A percentile compares a stretch with the other conserved stretches of the same genome.
These are phyloP conservation scores for Volvox reticuliferus DNA, from an alignment of 139 green algal genomes.

Conservation along the genomic window DNA sequence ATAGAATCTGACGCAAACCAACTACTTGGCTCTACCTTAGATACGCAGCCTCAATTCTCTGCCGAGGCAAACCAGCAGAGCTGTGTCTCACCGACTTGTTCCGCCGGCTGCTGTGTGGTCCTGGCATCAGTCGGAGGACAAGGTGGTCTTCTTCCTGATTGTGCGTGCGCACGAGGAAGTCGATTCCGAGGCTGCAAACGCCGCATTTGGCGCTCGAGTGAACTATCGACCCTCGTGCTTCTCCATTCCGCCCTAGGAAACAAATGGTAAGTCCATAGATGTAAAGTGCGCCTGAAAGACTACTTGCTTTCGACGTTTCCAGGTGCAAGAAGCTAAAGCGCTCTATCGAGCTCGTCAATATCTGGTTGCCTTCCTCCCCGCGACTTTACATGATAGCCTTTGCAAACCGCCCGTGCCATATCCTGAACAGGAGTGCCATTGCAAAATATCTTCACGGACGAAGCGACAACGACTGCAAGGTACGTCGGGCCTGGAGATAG, in stretches of 20 bases:
- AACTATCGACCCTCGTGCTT: not conserved
- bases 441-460: constrained; percentile 17
- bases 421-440: not conserved
- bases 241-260: constrained; percentile 11
- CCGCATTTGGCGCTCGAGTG: constrained; percentile 12
- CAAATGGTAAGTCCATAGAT: not conserved
- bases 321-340: not conserved
- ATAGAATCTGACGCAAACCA: not conserved
- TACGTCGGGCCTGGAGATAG: not conserved
- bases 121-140: not conserved
- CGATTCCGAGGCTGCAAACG: constrained; percentile 10
- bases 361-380: not conserved
- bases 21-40: not conserved
- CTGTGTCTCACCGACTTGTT: not conserved
- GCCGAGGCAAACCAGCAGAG: not conserved
- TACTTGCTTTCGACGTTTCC: not conserved
- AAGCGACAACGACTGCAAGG: constrained; percentile 21
- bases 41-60: not conserved
- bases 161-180: not conserved
- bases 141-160: not conserved
- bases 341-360: not conserved
- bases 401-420: not conserved
- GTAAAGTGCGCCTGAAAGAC: not conserved
- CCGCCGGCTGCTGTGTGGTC: not conserved
- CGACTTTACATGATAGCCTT: not conserved